Percentiles rank a stretch among this genome's conserved stretches.
phyloP scores from a whole-genome alignment of 2,329 filamentous ascomycete species.

The Colletotrichum sp. region DNA sequence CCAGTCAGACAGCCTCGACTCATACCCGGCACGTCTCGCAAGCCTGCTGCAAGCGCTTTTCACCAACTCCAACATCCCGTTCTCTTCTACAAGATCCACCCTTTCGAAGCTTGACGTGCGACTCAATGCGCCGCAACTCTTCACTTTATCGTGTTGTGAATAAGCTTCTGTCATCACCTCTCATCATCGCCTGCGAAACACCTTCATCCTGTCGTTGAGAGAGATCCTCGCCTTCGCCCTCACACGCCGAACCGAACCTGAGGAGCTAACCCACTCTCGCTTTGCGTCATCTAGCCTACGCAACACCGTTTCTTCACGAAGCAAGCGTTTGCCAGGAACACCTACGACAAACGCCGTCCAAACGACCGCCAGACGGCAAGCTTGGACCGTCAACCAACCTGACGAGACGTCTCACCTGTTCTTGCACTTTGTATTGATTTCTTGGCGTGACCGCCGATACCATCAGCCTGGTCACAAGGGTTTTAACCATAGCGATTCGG shows the following conservation, averaged over 20 bases:
- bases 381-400: not conserved
- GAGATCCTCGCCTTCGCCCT: not conserved
- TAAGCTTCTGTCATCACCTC: conserved; percentile 17
- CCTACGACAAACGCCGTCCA: not conserved
- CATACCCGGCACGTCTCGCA: conserved; percentile 31
- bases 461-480: not conserved
- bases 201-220: not conserved
- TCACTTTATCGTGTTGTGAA: conserved; percentile 1
- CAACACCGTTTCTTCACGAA: not conserved
- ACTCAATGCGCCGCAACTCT: conserved; percentile 17
- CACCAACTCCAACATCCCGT: conserved; percentile 11
- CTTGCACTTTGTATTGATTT: not conserved
- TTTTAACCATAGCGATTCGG: conserved; percentile 5
- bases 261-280: conserved; percentile 11
- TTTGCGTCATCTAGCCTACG: conserved; percentile 10
- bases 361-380: not conserved
- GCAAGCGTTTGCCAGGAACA: not conserved
- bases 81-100: conserved; percentile 1
- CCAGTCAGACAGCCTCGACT: conserved; percentile 4
- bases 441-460: conserved; percentile 15
- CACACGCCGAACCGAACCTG: not conserved
- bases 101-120: conserved; percentile 14
- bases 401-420: conserved; percentile 17
- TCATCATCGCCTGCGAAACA: conserved; percentile 1
- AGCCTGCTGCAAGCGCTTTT: conserved; percentile 25